Percentiles rank a stretch among this genome's conserved stretches.
phyloP scores from a whole-genome alignment of 805 yeast species.

The Yarrowia sp. region DNA sequence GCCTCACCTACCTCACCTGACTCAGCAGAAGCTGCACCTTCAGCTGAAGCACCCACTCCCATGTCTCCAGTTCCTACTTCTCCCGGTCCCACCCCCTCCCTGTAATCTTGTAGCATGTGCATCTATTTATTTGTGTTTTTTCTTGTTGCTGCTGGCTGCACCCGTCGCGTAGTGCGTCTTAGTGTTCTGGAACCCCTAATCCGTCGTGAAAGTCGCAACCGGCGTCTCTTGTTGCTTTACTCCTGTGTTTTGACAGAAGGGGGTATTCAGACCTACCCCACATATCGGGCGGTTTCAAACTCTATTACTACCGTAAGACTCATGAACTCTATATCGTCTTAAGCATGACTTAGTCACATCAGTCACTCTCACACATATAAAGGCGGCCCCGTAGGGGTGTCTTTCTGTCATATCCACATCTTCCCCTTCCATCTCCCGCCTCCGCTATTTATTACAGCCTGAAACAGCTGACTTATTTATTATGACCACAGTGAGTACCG shows the following conservation, averaged over 20 bases:
- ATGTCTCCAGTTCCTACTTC: constrained; percentile 6
- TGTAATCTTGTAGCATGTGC: constrained; percentile 21
- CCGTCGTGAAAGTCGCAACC: constrained; percentile 1
- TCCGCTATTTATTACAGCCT: background rate
- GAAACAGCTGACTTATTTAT: background rate
- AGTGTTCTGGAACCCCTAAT: constrained; percentile 21
- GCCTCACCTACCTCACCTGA: too few species aligned
- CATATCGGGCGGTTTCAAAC: constrained; percentile 14
- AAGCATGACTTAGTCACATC: constrained; percentile 16
- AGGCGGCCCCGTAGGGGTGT: background rate
- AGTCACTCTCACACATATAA: constrained; percentile 12
- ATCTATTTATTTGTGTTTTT: constrained; percentile 5
- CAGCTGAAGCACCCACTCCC: too few species aligned
- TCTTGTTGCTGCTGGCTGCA: constrained; percentile 3
- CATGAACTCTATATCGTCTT: constrained; percentile 7
- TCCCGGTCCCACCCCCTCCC: background rate
- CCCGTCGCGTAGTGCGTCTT: background rate
- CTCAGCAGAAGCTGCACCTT: too few species aligned
- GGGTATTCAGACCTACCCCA: constrained; percentile 12
- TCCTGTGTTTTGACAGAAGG: background rate
- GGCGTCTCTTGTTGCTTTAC: background rate
- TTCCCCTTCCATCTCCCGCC: background rate
- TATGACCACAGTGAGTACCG: constrained; percentile 23
- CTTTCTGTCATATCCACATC: background rate
- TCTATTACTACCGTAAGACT: constrained; percentile 11